Base-by-base conservation (phyloP, 768 basidiomycete genomes). In the Leccinum obscurum region DNA sequence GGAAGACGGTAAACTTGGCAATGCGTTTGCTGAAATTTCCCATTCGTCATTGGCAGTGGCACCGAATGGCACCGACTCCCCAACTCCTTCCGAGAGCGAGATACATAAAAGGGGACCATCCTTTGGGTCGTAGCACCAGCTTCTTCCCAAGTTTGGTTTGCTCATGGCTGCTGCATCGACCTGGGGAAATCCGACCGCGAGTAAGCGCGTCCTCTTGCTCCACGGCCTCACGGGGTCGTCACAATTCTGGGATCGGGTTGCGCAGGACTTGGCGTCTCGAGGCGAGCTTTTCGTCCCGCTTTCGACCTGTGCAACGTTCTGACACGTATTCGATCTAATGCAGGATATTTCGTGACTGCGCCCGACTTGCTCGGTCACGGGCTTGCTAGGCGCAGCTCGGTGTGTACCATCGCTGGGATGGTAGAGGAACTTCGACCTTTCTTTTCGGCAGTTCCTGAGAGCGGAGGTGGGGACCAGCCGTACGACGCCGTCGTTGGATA, bases 331-430 rank as follows among this genome's bases (percentile, higher is more conserved):
- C 6, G 32, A 44, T n/a, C 20, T 1, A 1, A 49, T n/a, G 32
- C 59, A 72, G 72, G 68, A 34, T 70, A 64, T 26, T 60, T 64
- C 20, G 68, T 70, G 39, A 59, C 32, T 0, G 70, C 68, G n/a
- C 70, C 70, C 5, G 67, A 67, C 44, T 32, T 67, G 3, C 64
- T 70, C 22, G 67, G 66, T 13, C 72, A 72, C 20, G 68, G 63
- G 1, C 26, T 20, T 14, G 57, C 62, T 10, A 49, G 48, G 9
- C 60, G 56, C 15, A 6, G 34, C 8, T 52, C 66, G 1, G 58
- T 58, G 15, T 68, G 63, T 48, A 62, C 67, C 41, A 30, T 71
- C 10, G 26, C 39, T 6, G 58, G 59, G 7, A 11, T 71, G 26
- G 58, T 24, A 14, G 34, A 62, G 4, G 68, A 64, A 35, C 63